These are phyloP conservation scores for Jackrogersella multiformis DNA, from an alignment of 495 filamentous ascomycete species.

Conservation along the genomic window DNA sequence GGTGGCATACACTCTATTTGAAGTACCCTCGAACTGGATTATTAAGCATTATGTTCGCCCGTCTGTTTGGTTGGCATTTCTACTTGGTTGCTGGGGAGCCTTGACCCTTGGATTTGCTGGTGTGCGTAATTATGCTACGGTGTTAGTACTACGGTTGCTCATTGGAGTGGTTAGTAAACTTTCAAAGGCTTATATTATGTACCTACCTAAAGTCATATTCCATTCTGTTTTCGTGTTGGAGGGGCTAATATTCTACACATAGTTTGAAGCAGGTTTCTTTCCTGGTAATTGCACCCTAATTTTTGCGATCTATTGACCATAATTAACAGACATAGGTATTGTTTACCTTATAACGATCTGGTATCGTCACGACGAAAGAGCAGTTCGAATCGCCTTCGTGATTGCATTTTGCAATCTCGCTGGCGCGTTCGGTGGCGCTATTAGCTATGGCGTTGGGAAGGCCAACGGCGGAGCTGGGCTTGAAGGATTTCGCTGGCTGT, in stretches of 20 bases:
- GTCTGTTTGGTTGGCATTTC: slow-evolving; percentile 29
- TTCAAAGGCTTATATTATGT: not conserved
- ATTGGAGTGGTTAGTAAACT: slow-evolving; percentile 35
- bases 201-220: no score
- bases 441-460: slow-evolving; percentile 46
- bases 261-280: slow-evolving; percentile 56
- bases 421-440: slow-evolving; percentile 58
- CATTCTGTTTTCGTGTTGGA: not conserved
- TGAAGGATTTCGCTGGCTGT: slow-evolving; percentile 42
- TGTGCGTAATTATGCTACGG: slow-evolving; percentile 36
- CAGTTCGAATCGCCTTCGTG: slow-evolving; percentile 56
- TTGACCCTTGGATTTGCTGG: slow-evolving; percentile 41
- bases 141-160: slow-evolving; percentile 33
- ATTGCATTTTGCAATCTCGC: slow-evolving; percentile 60
- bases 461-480: slow-evolving; percentile 29
- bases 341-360: slow-evolving; percentile 60
- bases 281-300: slow-evolving; percentile 30
- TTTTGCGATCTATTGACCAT: not conserved
- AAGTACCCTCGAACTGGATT: slow-evolving; percentile 36
- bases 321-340: slow-evolving; percentile 35
- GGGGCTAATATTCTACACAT: slow-evolving; percentile 8
- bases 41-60: slow-evolving; percentile 40
- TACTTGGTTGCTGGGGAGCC: slow-evolving; percentile 34
- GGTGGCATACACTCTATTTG: slow-evolving; percentile 57
- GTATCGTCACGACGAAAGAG: slow-evolving; percentile 61